Evolutionary conservation across 2,329 filamentous ascomycete genomes (phyloP), one percentile per base, ranked within the genome.

Genomic region (Gaeumannomyces sp.): DNA sequence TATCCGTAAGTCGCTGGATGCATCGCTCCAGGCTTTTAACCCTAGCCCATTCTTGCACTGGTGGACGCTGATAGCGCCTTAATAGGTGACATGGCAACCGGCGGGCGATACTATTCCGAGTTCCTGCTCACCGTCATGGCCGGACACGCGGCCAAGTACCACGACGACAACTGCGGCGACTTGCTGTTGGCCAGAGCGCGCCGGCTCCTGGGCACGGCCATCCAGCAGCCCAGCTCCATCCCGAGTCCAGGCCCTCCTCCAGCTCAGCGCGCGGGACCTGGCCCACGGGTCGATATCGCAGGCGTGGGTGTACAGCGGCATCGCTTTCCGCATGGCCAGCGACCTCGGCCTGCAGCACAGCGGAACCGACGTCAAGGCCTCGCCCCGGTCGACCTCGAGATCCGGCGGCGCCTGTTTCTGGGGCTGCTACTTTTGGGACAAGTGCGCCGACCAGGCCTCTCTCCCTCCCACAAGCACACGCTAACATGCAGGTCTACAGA

Each of bases 221-320:
- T 73, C n/a, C 71, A 72, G 38, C 64, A 69, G 38, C 71, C 71
- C 14, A 71, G 71, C 65, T 68, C 71, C 59, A 71, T 73, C 45
- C 71, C 72, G 19, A 72, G 69, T 71, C 7, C 72, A 73, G 64
- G 72, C 71, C 1, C 67, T 73, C 16, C 67, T 73, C 11, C 71
- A 72, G 64, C 65, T 72, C n/a, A 73, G 71, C 64, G 72, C 71
- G 10, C 69, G 71, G 27, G 71, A 73, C 22, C 66, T 72, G 19
- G 71, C 69, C 13, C 67, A 70, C n/a, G 72, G 72, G 8, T 70
- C 69, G 38, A 72, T 71, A 25, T 73, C 71, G 14, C 71, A 72
- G 64, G 71, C 71, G 2, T 73, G 72, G 72, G 66, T 73, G 62
- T 73, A 73, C 65, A 73, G 71, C 63, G 72, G 71, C 33, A 73